Percentiles rank a stretch among this genome's conserved stretches.
Conservation (phyloP, 2,329 filamentous ascomycete species). For the Parastagonospora avenae region DNA sequence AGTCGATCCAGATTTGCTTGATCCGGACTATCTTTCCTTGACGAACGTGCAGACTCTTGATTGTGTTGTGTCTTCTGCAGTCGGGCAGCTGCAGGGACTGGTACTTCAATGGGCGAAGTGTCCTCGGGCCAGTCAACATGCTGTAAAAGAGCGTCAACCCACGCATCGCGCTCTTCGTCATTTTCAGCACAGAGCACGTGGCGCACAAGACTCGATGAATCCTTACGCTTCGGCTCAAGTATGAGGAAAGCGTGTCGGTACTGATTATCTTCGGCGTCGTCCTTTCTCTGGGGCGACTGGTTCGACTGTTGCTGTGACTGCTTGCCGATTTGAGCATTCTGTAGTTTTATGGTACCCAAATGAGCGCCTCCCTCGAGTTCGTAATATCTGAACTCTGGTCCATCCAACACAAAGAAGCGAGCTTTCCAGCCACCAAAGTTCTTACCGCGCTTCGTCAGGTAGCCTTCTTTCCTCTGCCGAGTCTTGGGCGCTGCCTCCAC, state of each 20-base stretch:
- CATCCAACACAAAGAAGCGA: conserved; percentile 71
- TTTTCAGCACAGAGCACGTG: conserved; percentile 97
- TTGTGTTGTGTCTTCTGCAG: conserved; percentile 49
- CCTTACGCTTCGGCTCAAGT: conserved; percentile 94
- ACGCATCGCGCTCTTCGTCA: conserved; percentile 87
- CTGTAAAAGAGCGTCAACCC: conserved; percentile 87
- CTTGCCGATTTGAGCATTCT: conserved; percentile 90
- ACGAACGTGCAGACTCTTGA: conserved; percentile 34
- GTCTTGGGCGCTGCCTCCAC: conserved; percentile 50
- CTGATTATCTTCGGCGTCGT: conserved; percentile 86
- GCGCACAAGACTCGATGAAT: conserved; percentile 83
- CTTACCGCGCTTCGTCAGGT: conserved; percentile 95
- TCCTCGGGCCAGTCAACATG: conserved; percentile 78
- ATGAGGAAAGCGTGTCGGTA: conserved; percentile 97
- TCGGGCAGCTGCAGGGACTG: conserved; percentile 22
- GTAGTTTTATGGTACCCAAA: conserved; percentile 89
- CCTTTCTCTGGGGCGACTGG: conserved; percentile 65
- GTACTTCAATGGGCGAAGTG: conserved; percentile 53
- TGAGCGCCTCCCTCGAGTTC: conserved; percentile 89
- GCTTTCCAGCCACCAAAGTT: conserved; percentile 99
- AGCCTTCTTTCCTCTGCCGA: conserved; percentile 81
- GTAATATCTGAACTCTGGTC: conserved; percentile 81
- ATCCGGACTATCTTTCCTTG: conserved; percentile 48
- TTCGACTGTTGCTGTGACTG: conserved; percentile 70
- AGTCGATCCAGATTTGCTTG: conserved; percentile 41